phyloP scores from a whole-genome alignment of 108 stramenopile species.

The Skeletonema costatum region DNA sequence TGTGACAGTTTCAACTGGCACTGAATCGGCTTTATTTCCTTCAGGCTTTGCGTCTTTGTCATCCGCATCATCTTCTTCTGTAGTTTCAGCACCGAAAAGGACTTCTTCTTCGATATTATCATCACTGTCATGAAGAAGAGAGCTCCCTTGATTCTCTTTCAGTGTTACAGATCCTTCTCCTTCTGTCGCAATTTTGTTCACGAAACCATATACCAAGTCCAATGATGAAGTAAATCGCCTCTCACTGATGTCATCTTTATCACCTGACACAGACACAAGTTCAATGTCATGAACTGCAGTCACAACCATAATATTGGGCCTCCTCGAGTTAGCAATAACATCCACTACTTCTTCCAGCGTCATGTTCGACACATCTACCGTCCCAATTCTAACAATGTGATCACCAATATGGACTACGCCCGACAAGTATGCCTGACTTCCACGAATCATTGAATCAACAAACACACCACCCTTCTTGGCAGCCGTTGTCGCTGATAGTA shows the following conservation, averaged over 20 bases:
- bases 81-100: constrained; percentile 15
- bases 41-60: background rate
- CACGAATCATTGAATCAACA: constrained; percentile 73
- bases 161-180: constrained; percentile 10
- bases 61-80: constrained; percentile 7
- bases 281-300: constrained; percentile 45
- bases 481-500: constrained; percentile 9
- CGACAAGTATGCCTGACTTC: constrained; percentile 74
- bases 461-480: constrained; percentile 73
- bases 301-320: constrained; percentile 72
- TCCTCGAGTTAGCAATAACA: constrained; percentile 60
- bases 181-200: constrained; percentile 40
- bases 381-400: constrained; percentile 64
- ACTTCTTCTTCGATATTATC: constrained; percentile 36
- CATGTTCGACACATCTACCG: constrained; percentile 65
- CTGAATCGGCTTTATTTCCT: constrained; percentile 7
- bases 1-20: constrained; percentile 11
- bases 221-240: constrained; percentile 33
- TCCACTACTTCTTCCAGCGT: constrained; percentile 71
- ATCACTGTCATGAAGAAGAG: constrained; percentile 27
- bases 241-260: constrained; percentile 45
- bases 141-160: constrained; percentile 1
- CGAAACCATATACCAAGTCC: constrained; percentile 38
- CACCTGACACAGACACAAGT: constrained; percentile 57
- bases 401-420: constrained; percentile 76